Base-by-base conservation (phyloP, 2,329 filamentous ascomycete species). In the Lecanicillium sp. region DNA sequence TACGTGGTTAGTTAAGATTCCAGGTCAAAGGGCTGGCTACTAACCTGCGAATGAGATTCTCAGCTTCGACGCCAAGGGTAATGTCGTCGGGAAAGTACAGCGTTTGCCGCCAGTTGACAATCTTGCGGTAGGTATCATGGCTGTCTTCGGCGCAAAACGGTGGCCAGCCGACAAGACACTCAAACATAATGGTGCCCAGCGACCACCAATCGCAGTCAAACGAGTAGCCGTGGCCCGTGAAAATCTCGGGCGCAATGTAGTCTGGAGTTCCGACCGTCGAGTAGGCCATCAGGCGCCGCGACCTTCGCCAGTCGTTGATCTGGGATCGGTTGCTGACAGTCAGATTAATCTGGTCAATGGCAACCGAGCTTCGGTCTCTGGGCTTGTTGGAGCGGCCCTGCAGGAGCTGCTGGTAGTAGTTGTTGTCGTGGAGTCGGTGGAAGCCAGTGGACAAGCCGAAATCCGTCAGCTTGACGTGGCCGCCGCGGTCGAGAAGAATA, bases 191-290 rank as follows among this genome's bases (percentile, higher is more conserved):
- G 32, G 92, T 96, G 38, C 92, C 92, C 36, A 98, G 76, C 17
- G 87, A 94, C 92, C 92, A 98, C 92, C 92, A 98, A 70, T 98
- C 92, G 60, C 92, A 98, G 58, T 94, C 84, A 55, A 90, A 95
- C 42, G 87, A 87, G 68, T 98, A 98, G 35, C 92, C 92, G 55
- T 94, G 86, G 14, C 90, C 89, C 33, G 87, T 94, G 63, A 98
- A 97, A 53, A 98, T 97, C 60, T 98, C 92, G 3, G 92, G 92
- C 1, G 92, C 92, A 57, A 98, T 98, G 61, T 98, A 98, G 62
- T 98, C 92, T 9, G 92, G 92, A 2, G 92, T 98, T 47, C 92
- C 92, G 47, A 98, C 92, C 4, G 92, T 97, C 2, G 92, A 97
- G 66, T 98, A 98, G 12, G 92, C 92, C 77, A 98, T 90, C 60